Base-by-base conservation (phyloP, 176 grass and related monocot genomes). In the Triticum monococcum region DNA sequence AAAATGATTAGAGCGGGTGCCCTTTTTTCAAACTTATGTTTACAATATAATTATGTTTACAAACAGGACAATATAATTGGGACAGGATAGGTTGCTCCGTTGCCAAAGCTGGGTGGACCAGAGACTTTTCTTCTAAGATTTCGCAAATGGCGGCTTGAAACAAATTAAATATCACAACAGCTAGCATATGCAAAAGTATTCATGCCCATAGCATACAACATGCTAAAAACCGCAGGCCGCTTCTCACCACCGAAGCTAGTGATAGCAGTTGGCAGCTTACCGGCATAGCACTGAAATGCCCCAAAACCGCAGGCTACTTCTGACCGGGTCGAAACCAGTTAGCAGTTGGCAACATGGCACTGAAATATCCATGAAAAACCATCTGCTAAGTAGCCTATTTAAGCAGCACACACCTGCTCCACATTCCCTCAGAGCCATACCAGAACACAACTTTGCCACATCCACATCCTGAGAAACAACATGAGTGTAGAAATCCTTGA, bases 401-500 rank as follows among this genome's bases (percentile, higher is more conserved):
- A 84, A 35, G 1, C 60, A 48, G 37, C 26, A 33, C 3, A 45
- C 20, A 1, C 57, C 59, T 12, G 57, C 36, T 75, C 35, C 25
- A 10, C 8, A 33, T 48, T 75, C 17, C 65, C 5, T 63, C 71
- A 50, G 1, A 75, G 22, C 82, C 82, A 64, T 48, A 75, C 68
- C 69, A 75, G 38, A 64, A 45, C 75, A 35, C 70, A 84, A 9
- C 50, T 61, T 36, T 32, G 6, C 11, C 13, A 30, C 52, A 75
- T 22, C 69, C 69, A 63, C 37, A 23, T 75, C 61, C 40, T 14
- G 3, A n/a, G 69, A 84, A 60, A 61, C 63, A 89, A 79, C 62
- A 97, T 94, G 95, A 94, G 92, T 83, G 88, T 97, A 41, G 94
- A 97, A 83, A 89, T 97, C 57, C 45, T 92, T 2, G 94, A 94